phyloP scores from a whole-genome alignment of 352 stramenopile species.

The Globisporangium megalacanthum region DNA sequence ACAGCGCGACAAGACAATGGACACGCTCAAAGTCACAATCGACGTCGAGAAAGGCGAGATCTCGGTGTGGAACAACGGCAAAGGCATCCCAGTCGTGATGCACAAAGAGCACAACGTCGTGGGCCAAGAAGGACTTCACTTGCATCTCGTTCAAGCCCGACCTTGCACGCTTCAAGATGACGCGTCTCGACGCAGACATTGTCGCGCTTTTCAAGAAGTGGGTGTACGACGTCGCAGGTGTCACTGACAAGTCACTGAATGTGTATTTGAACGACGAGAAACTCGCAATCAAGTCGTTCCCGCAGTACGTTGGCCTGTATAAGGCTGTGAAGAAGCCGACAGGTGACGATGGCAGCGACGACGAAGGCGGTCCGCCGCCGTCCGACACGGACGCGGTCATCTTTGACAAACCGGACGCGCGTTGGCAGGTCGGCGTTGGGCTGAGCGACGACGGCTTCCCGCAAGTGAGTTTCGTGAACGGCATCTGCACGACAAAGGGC shows the following conservation, averaged over 20 bases:
- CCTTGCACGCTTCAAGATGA: conserved; percentile 91
- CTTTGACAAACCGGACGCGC: conserved; percentile 91
- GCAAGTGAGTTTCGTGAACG: conserved; percentile 98
- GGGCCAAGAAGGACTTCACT: conserved; percentile 89
- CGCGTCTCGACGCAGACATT: conserved; percentile 90
- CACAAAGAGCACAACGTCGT: conserved; percentile 94
- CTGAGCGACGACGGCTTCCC: conserved; percentile 93
- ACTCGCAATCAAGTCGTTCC: conserved; percentile 91
- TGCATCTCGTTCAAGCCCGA: conserved; percentile 97
- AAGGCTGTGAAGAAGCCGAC: conserved; percentile 23
- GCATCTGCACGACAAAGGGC: conserved; percentile 95
- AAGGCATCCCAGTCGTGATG: conserved; percentile 95
- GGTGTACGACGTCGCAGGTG: conserved; percentile 96
- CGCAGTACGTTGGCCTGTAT: conserved; percentile 94
- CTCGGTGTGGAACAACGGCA: conserved; percentile 97
- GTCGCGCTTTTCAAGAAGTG: conserved; percentile 95
- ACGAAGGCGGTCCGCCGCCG: neutral
- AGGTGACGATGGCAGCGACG: conserved; percentile 10
- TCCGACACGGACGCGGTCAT: conserved; percentile 49
- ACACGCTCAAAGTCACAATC: conserved; percentile 93
- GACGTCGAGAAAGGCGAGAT: conserved; percentile 90
- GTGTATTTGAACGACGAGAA: conserved; percentile 95
- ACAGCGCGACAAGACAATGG: conserved; percentile 96
- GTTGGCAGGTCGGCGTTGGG: conserved; percentile 93
- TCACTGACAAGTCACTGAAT: conserved; percentile 87